Evolutionary conservation across 345 rosid species (phyloP).

Genomic region (Erucastrum elatum): DNA sequence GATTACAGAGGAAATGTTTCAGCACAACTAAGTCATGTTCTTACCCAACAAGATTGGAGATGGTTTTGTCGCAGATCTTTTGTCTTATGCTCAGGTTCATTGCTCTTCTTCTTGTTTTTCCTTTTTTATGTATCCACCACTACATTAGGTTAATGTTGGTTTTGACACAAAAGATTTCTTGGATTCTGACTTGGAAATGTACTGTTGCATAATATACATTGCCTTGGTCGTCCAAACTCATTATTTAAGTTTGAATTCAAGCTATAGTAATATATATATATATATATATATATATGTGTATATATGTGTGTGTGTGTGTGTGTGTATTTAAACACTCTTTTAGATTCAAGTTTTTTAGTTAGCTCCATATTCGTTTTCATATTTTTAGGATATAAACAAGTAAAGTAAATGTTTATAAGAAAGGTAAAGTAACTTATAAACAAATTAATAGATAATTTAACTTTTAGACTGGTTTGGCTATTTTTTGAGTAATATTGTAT

Average conservation of each 20-base stretch:
- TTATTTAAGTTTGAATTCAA: background rate
- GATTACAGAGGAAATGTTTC: constrained; percentile 51
- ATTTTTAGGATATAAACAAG: background rate
- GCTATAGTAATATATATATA: background rate
- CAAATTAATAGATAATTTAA: background rate
- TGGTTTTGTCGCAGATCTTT: constrained; percentile 55
- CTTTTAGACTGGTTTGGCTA: background rate
- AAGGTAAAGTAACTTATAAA: background rate
- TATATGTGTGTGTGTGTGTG: too few relatives aligned
- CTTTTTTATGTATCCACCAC: background rate
- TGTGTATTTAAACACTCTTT: too few relatives aligned
- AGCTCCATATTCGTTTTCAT: background rate
- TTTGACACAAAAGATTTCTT: background rate
- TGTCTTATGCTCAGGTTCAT: constrained; percentile 39
- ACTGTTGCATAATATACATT: background rate
- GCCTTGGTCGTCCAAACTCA: background rate
- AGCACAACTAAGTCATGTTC: constrained; percentile 45
- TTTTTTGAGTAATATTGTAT: background rate
- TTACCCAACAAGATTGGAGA: constrained; percentile 43
- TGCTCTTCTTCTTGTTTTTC: background rate
- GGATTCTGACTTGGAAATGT: background rate
- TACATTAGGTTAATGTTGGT: background rate
- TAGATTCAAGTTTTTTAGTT: background rate
- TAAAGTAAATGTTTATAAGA: background rate
- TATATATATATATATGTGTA: too few relatives aligned